Conservation (phyloP, 2,329 filamentous ascomycete genomes). For the Pestalotiopsis sp. region DNA sequence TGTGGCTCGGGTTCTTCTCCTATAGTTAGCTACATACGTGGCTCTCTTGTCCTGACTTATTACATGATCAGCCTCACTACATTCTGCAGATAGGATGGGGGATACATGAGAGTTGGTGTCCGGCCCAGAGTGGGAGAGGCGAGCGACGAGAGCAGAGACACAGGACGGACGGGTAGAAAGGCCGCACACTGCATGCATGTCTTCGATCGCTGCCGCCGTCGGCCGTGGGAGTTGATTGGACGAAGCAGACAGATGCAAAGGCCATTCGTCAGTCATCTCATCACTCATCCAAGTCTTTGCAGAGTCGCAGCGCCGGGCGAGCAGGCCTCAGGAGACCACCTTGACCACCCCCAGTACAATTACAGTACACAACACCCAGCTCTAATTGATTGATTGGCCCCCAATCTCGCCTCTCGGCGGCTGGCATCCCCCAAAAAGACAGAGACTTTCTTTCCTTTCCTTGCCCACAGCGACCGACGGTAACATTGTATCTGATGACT, state of each 20-base stretch:
- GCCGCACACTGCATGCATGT: no score
- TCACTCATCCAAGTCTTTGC: no score
- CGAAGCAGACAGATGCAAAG: no score
- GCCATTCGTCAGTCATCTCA: no score
- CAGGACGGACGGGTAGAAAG: no score
- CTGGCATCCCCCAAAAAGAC: not conserved
- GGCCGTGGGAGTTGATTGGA: no score
- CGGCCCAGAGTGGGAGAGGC: not conserved
- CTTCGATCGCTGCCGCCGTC: no score
- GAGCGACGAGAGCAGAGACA: not conserved
- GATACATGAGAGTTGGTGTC: not conserved
- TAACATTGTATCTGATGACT: not conserved
- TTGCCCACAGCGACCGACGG: not conserved
- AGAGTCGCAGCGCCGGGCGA: no score
- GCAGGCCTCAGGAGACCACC: no score
- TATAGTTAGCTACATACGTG: not conserved
- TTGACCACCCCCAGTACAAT: no score
- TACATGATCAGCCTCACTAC: not conserved
- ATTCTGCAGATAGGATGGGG: not conserved
- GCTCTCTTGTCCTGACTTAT: not conserved
- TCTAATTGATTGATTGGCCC: not conserved
- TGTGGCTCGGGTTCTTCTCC: not conserved
- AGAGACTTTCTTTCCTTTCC: not conserved
- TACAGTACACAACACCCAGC: not conserved
- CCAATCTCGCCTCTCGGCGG: not conserved